Percentiles rank a stretch among this genome's conserved stretches.
phyloP scores from a whole-genome alignment of 768 basidiomycete genomes.

The Pleurotus tuoliensis region DNA sequence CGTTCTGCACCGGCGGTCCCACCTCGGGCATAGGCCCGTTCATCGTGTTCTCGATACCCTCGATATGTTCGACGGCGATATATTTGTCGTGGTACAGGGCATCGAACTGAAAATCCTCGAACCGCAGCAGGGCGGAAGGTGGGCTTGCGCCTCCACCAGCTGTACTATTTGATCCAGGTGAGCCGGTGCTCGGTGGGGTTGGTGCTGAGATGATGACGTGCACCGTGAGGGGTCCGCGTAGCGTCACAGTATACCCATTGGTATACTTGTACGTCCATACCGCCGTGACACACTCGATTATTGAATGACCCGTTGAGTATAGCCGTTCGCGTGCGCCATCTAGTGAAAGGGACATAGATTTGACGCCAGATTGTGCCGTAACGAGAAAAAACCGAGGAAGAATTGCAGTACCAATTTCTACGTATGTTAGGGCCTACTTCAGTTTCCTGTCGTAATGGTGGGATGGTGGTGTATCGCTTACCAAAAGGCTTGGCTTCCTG shows the following conservation, averaged over 20 bases:
- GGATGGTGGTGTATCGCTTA: conserved; percentile 30
- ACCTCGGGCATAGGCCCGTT: conserved; percentile 35
- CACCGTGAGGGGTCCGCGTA: conserved; percentile 71
- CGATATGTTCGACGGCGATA: conserved; percentile 61
- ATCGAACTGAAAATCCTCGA: conserved; percentile 73
- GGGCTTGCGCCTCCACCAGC: background rate
- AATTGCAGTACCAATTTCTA: conserved; percentile 79
- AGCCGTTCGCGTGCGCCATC: conserved; percentile 73
- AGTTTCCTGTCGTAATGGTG: background rate
- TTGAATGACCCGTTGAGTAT: conserved; percentile 37
- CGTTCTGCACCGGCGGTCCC: conserved; percentile 20
- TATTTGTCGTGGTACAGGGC: conserved; percentile 72
- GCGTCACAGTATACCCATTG: conserved; percentile 75
- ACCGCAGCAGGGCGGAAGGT: conserved; percentile 44
- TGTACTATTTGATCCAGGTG: background rate
- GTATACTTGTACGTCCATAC: conserved; percentile 80
- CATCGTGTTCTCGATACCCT: conserved; percentile 37
- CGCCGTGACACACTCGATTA: conserved; percentile 70
- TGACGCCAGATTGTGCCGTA: conserved; percentile 80
- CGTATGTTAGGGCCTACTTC: conserved; percentile 7
- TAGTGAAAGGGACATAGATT: conserved; percentile 75
- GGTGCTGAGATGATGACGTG: conserved; percentile 46
- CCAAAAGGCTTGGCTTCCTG: conserved; percentile 83
- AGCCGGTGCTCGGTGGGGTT: conserved; percentile 15
- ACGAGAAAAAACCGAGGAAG: conserved; percentile 83